These are phyloP conservation scores for Penicillium fimorum DNA, from an alignment of 495 filamentous ascomycete species.

Conservation along the genomic window DNA sequence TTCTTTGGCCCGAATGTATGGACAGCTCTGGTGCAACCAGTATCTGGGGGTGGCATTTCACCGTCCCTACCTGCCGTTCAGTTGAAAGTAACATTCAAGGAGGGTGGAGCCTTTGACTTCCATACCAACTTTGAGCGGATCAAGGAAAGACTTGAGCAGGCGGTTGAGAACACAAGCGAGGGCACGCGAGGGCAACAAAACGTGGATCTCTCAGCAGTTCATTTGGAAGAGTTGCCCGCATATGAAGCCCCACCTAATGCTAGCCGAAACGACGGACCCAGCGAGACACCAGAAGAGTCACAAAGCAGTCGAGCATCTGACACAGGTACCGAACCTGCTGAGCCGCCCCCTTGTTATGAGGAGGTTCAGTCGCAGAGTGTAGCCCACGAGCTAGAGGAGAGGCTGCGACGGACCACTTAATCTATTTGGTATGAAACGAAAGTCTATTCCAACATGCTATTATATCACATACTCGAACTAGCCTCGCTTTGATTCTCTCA, in stretches of 20 bases:
- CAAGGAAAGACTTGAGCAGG: conserved; percentile 78
- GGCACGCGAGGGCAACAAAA: conserved; percentile 44
- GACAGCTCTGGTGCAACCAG: conserved; percentile 75
- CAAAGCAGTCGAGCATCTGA: conserved; percentile 20
- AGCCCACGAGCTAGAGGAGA: conserved; percentile 56
- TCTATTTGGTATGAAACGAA: neutral
- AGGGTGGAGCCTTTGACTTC: conserved; percentile 93
- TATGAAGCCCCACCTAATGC: conserved; percentile 53
- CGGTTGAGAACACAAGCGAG: conserved; percentile 65
- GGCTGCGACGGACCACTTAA: conserved; percentile 39
- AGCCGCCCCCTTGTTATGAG: conserved; percentile 91
- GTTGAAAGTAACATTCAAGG: conserved; percentile 83
- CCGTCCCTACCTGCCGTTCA: conserved; percentile 69
- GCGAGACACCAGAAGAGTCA: conserved; percentile 13
- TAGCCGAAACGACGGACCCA: conserved; percentile 2
- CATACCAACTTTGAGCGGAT: conserved; percentile 78
- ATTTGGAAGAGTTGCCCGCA: conserved; percentile 81
- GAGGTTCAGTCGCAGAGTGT: conserved; percentile 82
- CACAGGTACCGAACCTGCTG: conserved; percentile 52
- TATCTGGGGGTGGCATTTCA: conserved; percentile 81
- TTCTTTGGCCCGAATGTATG: conserved; percentile 97
- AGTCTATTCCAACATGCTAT: neutral
- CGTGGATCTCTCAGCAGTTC: conserved; percentile 56
- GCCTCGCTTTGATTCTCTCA: neutral
- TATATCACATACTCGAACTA: neutral